Base-by-base conservation (phyloP, 2,329 filamentous ascomycete genomes). In the Laburnicola sp. region DNA sequence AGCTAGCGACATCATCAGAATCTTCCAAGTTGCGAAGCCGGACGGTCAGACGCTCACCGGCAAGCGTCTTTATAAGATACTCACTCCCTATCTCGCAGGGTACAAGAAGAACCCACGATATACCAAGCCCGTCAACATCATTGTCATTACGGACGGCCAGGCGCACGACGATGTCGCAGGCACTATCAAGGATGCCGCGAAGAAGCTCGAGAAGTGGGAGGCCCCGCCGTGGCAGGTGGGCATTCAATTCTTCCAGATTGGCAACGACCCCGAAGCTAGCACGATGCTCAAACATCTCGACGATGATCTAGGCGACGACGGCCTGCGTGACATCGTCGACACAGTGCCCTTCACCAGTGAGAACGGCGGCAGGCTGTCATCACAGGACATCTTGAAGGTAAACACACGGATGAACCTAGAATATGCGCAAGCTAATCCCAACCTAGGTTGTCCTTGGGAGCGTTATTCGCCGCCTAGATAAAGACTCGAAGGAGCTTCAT, bases 221-320 rank as follows among this genome's bases (percentile, higher is more conserved):
- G 91, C 91, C 0, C 84, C 87, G 3, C 80, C 86, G 0, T 88
- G 88, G 78, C 94, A 97, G 75, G 78, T 97, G 6, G 93, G 93
- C 30, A 84, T 97, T 50, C 93, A 97, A 71, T 97, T 97, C 77
- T 96, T 97, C 78, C 93, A 97, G 74, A 88, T 97, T 38, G 93
- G 94, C 50, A 80, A 82, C 43, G 89, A 96, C 60, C 66, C 75
- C 0, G 76, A 73, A 0, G 93, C 92, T 0, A 78, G 80, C 1
- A 73, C 79, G 58, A 84, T 87, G 48, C 77, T 97, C 34, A 76
- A 82, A 60, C 79, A 86, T 40, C 78, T 97, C 6, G 93, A 97
- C 66, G 89, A 97, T 69, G 81, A 82, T 3, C 74, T 82, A 27
- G 64, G 74, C n/a, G 75, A 78, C 25, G 75, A 79, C 27, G 77